Base-by-base conservation (phyloP, 2,329 filamentous ascomycete genomes). In the Ascochyta rabiei region DNA sequence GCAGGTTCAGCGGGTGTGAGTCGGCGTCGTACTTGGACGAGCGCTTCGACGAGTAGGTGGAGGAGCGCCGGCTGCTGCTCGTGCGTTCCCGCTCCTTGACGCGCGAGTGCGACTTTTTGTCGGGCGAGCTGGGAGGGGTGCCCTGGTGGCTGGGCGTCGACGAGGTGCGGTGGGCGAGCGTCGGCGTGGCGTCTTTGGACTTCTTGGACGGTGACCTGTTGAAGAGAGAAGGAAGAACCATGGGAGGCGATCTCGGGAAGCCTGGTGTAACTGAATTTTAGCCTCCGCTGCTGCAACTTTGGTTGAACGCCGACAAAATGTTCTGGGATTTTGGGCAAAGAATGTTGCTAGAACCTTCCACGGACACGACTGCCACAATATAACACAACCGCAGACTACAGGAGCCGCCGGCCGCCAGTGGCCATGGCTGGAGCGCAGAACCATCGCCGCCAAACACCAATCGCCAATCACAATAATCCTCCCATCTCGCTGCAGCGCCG, bases 1-100 rank as follows among this genome's bases (percentile, higher is more conserved):
- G 91, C 19, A 96, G 85, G 71, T 97, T 97, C 47, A 97, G 84
- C 34, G 93, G 93, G 75, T 97, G 93, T 2, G 86, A 89, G 73
- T 93, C 85, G 72, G 90, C 86, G 71, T 90, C 87, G 69, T 74
- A 73, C 59, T 66, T 69, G 69, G 75, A 73, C 60, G 76, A 74
- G 57, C 70, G 72, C 63, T 66, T 69, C 57, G 65, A 69, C 48
- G 70, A 72, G 62, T 68, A 68, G 21, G 72, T 71, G 48, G 54
- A 61, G 42, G 68, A 70, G 58, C 66, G 64, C 42, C 68, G 66
- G 40, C 57, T 56, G 42, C 58, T 64, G 46, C 60, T 59, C 56
- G 63, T 59, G 58, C 63, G 63, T 54, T 66, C 65, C 50, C 70
- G 66, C 45, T 74, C 69, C 45, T 68, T 70, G 46, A 74, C 60